These are phyloP conservation scores for Yamadazyma blattariae DNA, from an alignment of 1,139 yeast genomes.

Conservation along the genomic window DNA sequence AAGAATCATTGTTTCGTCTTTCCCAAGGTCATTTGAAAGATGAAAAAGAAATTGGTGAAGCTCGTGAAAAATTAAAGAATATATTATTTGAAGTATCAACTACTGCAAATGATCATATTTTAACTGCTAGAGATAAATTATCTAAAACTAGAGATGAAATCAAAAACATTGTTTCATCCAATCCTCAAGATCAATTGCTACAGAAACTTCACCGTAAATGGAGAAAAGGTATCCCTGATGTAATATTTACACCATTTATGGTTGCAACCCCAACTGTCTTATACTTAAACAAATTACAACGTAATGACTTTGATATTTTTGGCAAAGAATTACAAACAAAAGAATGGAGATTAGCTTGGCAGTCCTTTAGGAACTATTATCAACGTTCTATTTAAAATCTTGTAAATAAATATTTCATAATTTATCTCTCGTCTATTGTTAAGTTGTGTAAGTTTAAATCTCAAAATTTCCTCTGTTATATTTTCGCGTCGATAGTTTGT, in stretches of 20 bases:
- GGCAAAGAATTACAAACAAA: slow-evolving; percentile 46
- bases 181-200: slow-evolving; percentile 28
- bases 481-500: background rate
- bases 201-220: slow-evolving; percentile 33
- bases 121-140: slow-evolving; percentile 62
- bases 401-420: too few species aligned
- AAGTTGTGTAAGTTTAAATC: too few species aligned
- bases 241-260: slow-evolving; percentile 66
- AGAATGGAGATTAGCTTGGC: slow-evolving; percentile 77
- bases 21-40: slow-evolving; percentile 43
- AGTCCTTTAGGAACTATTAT: slow-evolving; percentile 54
- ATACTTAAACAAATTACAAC: slow-evolving; percentile 60
- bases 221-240: slow-evolving; percentile 58
- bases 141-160: slow-evolving; percentile 33
- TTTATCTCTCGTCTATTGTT: too few species aligned
- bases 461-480: too few species aligned
- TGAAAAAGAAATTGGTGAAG: slow-evolving; percentile 20
- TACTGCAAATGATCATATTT: slow-evolving; percentile 75
- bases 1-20: slow-evolving; percentile 58
- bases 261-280: slow-evolving; percentile 62
- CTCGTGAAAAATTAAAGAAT: slow-evolving; percentile 44
- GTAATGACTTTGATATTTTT: slow-evolving; percentile 61
- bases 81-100: slow-evolving; percentile 71
- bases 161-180: slow-evolving; percentile 19
- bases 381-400: slow-evolving; percentile 33